These are phyloP conservation scores for Naganishia kalamii DNA, from an alignment of 768 basidiomycete species.

Conservation along the genomic window DNA sequence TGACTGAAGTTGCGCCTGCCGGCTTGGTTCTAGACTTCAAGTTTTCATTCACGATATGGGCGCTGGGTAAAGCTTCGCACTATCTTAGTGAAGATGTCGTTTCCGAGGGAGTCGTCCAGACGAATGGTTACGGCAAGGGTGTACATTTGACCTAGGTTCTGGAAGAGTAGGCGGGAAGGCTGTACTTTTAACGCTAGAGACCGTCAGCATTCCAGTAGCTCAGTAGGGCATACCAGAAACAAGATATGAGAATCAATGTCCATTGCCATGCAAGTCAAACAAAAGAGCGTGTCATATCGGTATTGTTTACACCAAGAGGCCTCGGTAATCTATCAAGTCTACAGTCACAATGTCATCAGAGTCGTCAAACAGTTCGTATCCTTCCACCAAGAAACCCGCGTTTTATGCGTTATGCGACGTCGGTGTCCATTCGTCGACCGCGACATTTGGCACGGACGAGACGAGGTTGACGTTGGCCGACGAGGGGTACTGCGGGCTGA, in stretches of 20 bases:
- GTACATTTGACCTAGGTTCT: too few relatives aligned
- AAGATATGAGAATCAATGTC: too few relatives aligned
- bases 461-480: slow-evolving; percentile 53
- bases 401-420: slow-evolving; percentile 60
- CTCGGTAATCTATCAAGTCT: not conserved
- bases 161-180: too few relatives aligned
- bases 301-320: not conserved
- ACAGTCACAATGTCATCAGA: not conserved
- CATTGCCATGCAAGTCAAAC: not conserved
- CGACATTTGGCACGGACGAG: slow-evolving; percentile 61
- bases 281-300: not conserved
- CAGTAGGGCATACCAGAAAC: too few relatives aligned
- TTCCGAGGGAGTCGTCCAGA: too few relatives aligned
- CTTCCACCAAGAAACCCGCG: not conserved
- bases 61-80: slow-evolving; percentile 75
- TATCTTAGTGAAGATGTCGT: slow-evolving; percentile 64
- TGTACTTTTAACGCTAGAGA: too few relatives aligned
- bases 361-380: slow-evolving; percentile 13
- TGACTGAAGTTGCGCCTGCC: not conserved
- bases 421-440: slow-evolving; percentile 67
- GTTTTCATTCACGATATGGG: slow-evolving; percentile 93
- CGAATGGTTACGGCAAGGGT: too few relatives aligned
- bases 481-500: slow-evolving; percentile 83
- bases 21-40: slow-evolving; percentile 59
- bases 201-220: too few relatives aligned